Base-by-base conservation (phyloP, 2,329 filamentous ascomycete genomes). In the Escovopsis sp. region DNA sequence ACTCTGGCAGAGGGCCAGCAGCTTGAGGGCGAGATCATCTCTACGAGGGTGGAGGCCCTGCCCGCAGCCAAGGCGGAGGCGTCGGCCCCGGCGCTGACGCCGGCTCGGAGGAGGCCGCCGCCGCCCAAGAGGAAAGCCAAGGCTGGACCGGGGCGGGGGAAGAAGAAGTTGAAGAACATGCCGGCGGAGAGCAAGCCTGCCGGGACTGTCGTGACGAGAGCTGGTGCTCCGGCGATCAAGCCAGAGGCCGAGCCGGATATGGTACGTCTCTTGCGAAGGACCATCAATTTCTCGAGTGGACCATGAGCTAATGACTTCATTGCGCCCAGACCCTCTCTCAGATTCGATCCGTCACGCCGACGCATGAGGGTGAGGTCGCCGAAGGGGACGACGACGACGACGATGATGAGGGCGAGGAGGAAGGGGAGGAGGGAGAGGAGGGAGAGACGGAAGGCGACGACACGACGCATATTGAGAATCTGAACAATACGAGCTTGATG, bases 61-160 rank as follows among this genome's bases (percentile, higher is more conserved):
- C 71, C 73, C 27, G 65, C 66, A 5, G 69, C 68, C 1, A 66
- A 70, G n/a, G 57, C 69, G 6, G 79, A 66, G 58, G 67, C 43
- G 53, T 70, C 45, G 60, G 69, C 40, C 4, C 44, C 51, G 3
- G 53, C 53, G 16, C 47, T 56, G 3, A 61, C 63, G 1, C 61
- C 63, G 2, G 54, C 49, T n/a, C 60, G 63, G 50, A 72, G 78
- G 50, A 74, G 79, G 40, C 78, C 79, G 0, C 79, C 78, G 19
- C 79, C 81, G 1, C 82, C 82, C 0, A 86, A 85, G 54, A 78
- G 83, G 54, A 93, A 88, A 64, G 66, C 71, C 33, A 87, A 82
- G 55, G 80, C 58, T 19, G 66, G 83, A 0, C 76, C 81, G 26
- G 84, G 84, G 7, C 73, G 85, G 42, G 83, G 83, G 13, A 70